Evolutionary conservation across 164 flowering plant genomes (phyloP), one percentile per base, ranked within the genome.

Genomic region (Magnolia sinica): DNA sequence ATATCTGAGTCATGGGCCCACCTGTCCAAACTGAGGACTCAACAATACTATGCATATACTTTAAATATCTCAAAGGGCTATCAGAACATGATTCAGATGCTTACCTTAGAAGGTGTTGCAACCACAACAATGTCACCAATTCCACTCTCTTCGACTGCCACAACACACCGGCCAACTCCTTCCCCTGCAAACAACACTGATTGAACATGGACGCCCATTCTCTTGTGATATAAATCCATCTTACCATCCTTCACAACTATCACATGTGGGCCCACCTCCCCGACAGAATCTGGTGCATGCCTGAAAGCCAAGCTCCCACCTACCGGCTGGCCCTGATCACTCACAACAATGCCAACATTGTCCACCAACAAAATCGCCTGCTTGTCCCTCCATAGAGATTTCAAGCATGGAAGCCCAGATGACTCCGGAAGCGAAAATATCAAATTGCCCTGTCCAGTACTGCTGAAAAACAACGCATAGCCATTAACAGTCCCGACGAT

Each of bases 261-360:
- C 77, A 91, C 85, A 87, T 87, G 87, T 1, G 81, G 82, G 20
- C 88, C 87, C 69, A 91, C 76, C 79, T 91, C 94, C 67, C 85
- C 91, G 77, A 94, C 73, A 73, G 91, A 82, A 73, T 90, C 93
- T 0, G 94, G 95, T 18, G 78, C 79, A 64, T 74, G 59, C n/a
- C 80, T 79, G 80, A 96, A 92, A 16, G 92, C 87, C 85, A 96
- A 86, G 78, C 98, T 96, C 76, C 99, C 98, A 74, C 94, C 96
- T 31, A 91, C 87, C 0, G 99, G 99, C 76, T 90, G 92, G 69
- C 99, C 99, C 50, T 86, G 76, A 19, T 78, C 78, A 87, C 91
- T 83, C 31, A 90, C 95, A 76, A 87, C 74, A 52, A 96, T 82
- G 1, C 97, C 99, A 7, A 92, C 92, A 87, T 94, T 94, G 77